Evolutionary conservation across 306 rosid genomes (phyloP).

Genomic region (Ochetophila trinervis): DNA sequence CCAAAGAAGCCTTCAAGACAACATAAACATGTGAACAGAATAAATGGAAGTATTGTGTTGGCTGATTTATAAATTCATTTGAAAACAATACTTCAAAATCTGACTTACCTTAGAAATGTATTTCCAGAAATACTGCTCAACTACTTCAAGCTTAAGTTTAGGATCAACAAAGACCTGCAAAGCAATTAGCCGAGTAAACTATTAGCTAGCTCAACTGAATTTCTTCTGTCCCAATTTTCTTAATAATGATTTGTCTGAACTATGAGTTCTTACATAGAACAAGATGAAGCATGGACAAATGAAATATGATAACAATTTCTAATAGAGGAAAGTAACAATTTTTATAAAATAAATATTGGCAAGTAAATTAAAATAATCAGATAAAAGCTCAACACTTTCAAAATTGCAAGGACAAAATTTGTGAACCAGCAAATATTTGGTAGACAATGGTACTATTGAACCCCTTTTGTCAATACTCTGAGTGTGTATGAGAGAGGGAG

Average conservation of each 20-base stretch:
- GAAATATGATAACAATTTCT: no score
- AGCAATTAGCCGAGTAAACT: slow-evolving; percentile 27
- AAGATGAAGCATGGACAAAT: not conserved
- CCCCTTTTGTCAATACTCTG: not conserved
- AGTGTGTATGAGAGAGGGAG: not conserved
- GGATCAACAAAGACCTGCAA: slow-evolving; percentile 60
- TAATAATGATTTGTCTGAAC: slow-evolving; percentile 1
- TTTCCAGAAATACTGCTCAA: slow-evolving; percentile 76
- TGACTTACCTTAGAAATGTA: slow-evolving; percentile 66
- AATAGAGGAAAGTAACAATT: no score
- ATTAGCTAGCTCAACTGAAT: not conserved
- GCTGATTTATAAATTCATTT: not conserved
- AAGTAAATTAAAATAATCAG: not conserved
- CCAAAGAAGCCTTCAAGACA: slow-evolving; percentile 5
- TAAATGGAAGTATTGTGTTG: not conserved
- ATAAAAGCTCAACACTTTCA: not conserved
- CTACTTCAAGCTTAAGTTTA: slow-evolving; percentile 79
- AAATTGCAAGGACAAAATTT: not conserved
- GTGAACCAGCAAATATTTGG: not conserved
- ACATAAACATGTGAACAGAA: slow-evolving; percentile 1
- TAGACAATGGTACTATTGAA: not conserved
- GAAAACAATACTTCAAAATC: not conserved
- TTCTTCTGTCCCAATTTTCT: no score
- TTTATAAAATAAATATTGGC: not conserved
- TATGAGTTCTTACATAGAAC: not conserved